Percentiles rank a stretch among this genome's conserved stretches.
Conservation (phyloP, 2,329 filamentous ascomycete species). For the Fusarium haematococcum region DNA sequence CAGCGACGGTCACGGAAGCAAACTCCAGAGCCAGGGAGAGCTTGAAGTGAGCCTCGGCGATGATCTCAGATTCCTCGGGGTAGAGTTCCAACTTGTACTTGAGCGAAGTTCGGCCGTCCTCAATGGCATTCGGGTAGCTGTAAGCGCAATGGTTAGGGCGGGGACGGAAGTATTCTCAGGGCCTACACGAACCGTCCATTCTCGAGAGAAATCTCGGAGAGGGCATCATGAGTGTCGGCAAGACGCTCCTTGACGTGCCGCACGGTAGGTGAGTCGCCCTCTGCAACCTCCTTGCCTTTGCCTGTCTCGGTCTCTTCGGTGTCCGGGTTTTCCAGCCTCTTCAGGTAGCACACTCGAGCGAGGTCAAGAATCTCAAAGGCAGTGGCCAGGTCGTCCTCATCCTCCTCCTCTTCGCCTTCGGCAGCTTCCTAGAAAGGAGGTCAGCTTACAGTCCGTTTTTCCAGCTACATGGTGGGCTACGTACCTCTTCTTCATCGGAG, state of each 20-base stretch:
- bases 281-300: conserved; percentile 57
- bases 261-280: conserved; percentile 55
- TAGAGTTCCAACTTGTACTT: conserved; percentile 83
- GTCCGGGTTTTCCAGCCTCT: conserved; percentile 59
- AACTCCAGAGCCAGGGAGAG: conserved; percentile 96
- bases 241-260: conserved; percentile 84
- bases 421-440: conserved; percentile 41
- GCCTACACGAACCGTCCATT: conserved; percentile 76
- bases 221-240: conserved; percentile 91
- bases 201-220: conserved; percentile 96
- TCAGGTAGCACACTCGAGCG: conserved; percentile 74
- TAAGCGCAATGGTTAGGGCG: conserved; percentile 12
- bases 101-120: conserved; percentile 82
- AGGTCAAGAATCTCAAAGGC: conserved; percentile 89
- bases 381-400: conserved; percentile 79
- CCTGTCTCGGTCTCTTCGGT: conserved; percentile 51
- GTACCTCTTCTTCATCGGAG: conserved; percentile 77
- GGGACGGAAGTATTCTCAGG: background rate
- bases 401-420: conserved; percentile 63
- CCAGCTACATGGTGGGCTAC: background rate
- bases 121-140: conserved; percentile 86
- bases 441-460: conserved; percentile 14
- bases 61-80: conserved; percentile 81
- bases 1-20: conserved; percentile 77
- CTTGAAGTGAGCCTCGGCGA: conserved; percentile 97